A percentile compares a stretch with the other conserved stretches of the same genome.
phyloP scores from a whole-genome alignment of 1,139 yeast genomes.

The Magnusiomyces suaveolens region DNA sequence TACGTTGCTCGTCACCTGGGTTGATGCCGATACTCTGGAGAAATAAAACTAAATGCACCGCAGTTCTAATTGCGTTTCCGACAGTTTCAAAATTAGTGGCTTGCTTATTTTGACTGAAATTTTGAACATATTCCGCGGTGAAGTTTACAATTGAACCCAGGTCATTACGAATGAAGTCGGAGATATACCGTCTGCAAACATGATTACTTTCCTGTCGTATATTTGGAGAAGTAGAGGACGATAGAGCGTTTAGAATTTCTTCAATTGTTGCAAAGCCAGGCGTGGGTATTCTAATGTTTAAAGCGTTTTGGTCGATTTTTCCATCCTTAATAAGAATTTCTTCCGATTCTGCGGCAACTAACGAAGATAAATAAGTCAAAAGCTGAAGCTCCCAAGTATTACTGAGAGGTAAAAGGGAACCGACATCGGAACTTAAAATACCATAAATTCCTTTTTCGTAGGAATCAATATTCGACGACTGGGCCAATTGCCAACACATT shows the following conservation, averaged over 20 bases:
- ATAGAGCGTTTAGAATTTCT: slow-evolving; percentile 50
- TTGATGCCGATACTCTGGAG: slow-evolving; percentile 42
- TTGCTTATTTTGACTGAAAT: neutral
- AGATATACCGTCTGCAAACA: slow-evolving; percentile 66
- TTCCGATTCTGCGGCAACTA: slow-evolving; percentile 41
- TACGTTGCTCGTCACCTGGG: slow-evolving; percentile 36
- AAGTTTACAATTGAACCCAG: slow-evolving; percentile 33
- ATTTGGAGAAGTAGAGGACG: slow-evolving; percentile 33
- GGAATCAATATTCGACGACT: slow-evolving; percentile 34
- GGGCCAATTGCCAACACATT: slow-evolving; percentile 57
- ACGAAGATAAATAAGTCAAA: slow-evolving; percentile 54
- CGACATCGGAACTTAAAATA: slow-evolving; percentile 56
- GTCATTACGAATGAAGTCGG: slow-evolving; percentile 60
- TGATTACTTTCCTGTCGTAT: slow-evolving; percentile 49
- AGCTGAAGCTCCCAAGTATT: slow-evolving; percentile 71
- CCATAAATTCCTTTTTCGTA: slow-evolving; percentile 74
- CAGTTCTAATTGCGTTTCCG: slow-evolving; percentile 45
- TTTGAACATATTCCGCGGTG: slow-evolving; percentile 16
- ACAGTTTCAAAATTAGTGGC: slow-evolving; percentile 28
- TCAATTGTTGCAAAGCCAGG: slow-evolving; percentile 18
- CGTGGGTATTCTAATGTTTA: slow-evolving; percentile 35
- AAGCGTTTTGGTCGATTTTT: slow-evolving; percentile 31
- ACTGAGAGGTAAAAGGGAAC: slow-evolving; percentile 41
- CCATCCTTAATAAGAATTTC: slow-evolving; percentile 32
- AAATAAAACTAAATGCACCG: slow-evolving; percentile 64